These are phyloP conservation scores for Starmerella sp. DNA, from an alignment of 805 yeast species.

Conservation along the genomic window DNA sequence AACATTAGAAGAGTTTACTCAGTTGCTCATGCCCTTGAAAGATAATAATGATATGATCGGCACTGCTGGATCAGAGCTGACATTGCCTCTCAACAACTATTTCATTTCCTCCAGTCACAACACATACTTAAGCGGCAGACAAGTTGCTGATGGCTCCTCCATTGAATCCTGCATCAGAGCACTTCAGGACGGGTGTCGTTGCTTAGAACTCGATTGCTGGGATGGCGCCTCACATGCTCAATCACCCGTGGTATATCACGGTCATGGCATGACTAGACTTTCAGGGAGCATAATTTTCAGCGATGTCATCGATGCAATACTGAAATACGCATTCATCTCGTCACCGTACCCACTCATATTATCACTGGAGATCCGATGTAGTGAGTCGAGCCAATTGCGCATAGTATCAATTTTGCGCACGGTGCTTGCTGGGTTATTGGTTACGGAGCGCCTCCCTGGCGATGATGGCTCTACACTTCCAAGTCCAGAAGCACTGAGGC, in stretches of 20 bases:
- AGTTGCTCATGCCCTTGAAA: conserved; percentile 28
- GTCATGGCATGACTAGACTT: conserved; percentile 45
- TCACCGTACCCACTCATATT: conserved; percentile 77
- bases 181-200: conserved; percentile 83
- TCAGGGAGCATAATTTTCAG: conserved; percentile 60
- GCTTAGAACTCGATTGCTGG: conserved; percentile 95
- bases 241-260: conserved; percentile 82
- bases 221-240: conserved; percentile 49
- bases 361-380: conserved; percentile 79
- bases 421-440: conserved; percentile 48
- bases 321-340: conserved; percentile 78
- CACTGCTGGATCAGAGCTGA: conserved; percentile 29
- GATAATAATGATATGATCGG: not conserved
- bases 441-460: conserved; percentile 31
- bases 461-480: conserved; percentile 39
- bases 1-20: conserved; percentile 30
- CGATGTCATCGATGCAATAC: conserved; percentile 60
- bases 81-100: conserved; percentile 70
- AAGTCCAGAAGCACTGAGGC: conserved; percentile 60
- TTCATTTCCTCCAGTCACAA: conserved; percentile 90
- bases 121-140: conserved; percentile 81
- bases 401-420: conserved; percentile 45
- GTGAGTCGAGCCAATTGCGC: conserved; percentile 49
- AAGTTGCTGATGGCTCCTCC: conserved; percentile 75
- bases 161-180: conserved; percentile 82